A percentile compares a stretch with the other conserved stretches of the same genome.
These are phyloP conservation scores for Aureobasidium sp. DNA, from an alignment of 2,329 filamentous ascomycete genomes.

Conservation along the genomic window DNA sequence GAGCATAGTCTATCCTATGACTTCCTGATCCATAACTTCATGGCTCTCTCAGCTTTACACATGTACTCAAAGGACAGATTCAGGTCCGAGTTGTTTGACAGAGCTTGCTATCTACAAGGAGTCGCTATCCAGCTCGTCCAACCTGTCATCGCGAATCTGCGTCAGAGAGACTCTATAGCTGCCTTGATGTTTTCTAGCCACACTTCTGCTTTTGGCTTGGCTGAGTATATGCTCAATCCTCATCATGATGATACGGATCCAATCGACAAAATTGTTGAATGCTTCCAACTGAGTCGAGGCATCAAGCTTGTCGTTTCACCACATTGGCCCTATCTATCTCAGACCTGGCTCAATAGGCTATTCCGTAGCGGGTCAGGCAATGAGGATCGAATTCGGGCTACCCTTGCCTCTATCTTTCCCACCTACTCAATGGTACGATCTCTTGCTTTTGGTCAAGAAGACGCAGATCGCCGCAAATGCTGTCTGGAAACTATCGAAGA, in stretches of 20 bases:
- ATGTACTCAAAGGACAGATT: not conserved
- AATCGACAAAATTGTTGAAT: constrained; percentile 8
- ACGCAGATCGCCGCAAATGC: not conserved
- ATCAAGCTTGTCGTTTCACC: not conserved
- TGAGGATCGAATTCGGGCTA: not conserved
- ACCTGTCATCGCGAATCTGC: constrained; percentile 6
- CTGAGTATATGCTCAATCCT: constrained; percentile 9
- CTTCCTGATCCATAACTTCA: constrained; percentile 15
- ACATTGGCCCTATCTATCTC: not conserved
- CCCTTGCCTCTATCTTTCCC: not conserved
- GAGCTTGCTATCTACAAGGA: constrained; percentile 12
- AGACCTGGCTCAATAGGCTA: not conserved
- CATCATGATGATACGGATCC: constrained; percentile 1
- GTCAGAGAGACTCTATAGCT: constrained; percentile 9
- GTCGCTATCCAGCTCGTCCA: constrained; percentile 12
- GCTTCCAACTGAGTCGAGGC: constrained; percentile 6
- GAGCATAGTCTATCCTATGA: not conserved
- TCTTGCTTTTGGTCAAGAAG: constrained; percentile 2
- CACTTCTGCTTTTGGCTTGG: constrained; percentile 12
- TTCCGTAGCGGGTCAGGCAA: not conserved
- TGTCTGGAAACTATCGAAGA: not conserved
- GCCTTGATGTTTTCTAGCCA: constrained; percentile 14
- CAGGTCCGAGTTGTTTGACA: constrained; percentile 7
- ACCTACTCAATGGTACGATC: not conserved
- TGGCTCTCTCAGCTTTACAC: constrained; percentile 19